Base-by-base conservation (phyloP, 2,329 filamentous ascomycete species). In the Aspergillus sp. region DNA sequence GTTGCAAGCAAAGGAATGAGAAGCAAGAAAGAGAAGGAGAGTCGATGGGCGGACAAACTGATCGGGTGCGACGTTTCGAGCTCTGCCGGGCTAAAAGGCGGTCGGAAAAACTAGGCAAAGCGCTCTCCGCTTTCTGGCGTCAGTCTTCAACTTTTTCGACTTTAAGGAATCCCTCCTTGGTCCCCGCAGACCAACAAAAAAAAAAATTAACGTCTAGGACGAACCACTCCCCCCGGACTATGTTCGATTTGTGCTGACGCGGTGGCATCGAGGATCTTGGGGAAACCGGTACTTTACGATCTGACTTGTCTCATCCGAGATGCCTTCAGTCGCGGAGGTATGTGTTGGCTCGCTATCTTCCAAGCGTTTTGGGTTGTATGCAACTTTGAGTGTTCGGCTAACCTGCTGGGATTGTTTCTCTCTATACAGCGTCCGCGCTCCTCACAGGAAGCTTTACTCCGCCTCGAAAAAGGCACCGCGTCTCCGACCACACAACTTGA, bases 401-500 rank as follows among this genome's bases (percentile, higher is more conserved):
- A 60, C n/a, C 32, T 58, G n/a, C 41, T 66, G 39, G 53, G 45
- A 55, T 55, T 36, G 5, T 36, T 36, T 15, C 32, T 36, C 39
- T 47, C 43, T 60, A 56, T 57, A 61, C 63, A 79, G 77, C 72
- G 69, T 67, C 69, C 74, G 62, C 70, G 71, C 65, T 72, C 76
- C 59, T 76, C 76, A 68, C 77, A 79, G 71, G 74, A 79, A 69
- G 76, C 78, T 64, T 70, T 80, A 51, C 72, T 79, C 66, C 74
- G 74, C 60, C 76, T 81, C 50, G 79, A 81, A 67, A 79, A 77
- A 69, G 74, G 76, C 61, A 76, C 71, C 53, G 74, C 70, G 47
- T 70, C 71, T n/a, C 73, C 75, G 21, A 69, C 69, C n/a, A 70
- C 69, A 21, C 76, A 80, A 60, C 67, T 81, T 49, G 69, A 73